Conservation (phyloP, 192 early-diverging fungal genomes). For the Pilobolus umbonatus region DNA sequence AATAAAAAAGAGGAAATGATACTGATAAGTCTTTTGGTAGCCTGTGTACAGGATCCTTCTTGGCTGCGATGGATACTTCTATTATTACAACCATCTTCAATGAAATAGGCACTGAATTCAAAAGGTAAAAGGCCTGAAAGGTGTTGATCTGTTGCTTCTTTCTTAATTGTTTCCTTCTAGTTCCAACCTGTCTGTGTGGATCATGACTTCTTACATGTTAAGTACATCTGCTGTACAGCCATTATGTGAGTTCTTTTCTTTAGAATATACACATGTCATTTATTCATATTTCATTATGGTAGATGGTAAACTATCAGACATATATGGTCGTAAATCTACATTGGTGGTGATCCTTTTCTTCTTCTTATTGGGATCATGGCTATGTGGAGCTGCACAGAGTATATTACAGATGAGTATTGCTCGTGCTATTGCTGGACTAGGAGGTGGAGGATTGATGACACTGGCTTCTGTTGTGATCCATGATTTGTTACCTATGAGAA, state of each 20-base stretch:
- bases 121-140: slow-evolving; percentile 7
- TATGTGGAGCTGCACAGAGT: slow-evolving; percentile 41
- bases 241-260: slow-evolving; percentile 17
- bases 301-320: slow-evolving; percentile 83
- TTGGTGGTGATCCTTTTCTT: slow-evolving; percentile 71
- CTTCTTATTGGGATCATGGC: slow-evolving; percentile 69
- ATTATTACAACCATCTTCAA: slow-evolving; percentile 31
- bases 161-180: background rate
- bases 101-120: slow-evolving; percentile 31
- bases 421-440: slow-evolving; percentile 39
- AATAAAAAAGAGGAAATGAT: background rate
- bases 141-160: background rate
- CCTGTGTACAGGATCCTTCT: slow-evolving; percentile 22
- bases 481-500: slow-evolving; percentile 59
- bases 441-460: slow-evolving; percentile 70
- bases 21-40: background rate
- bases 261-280: background rate
- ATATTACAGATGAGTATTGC: slow-evolving; percentile 35
- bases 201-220: slow-evolving; percentile 28
- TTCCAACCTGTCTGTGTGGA: slow-evolving; percentile 25
- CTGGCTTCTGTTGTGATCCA: slow-evolving; percentile 55
- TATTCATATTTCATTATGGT: background rate
- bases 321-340: slow-evolving; percentile 67
- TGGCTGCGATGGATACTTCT: slow-evolving; percentile 25
- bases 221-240: slow-evolving; percentile 30